Conservation (phyloP, 139 green algal genomes). For the Chara braunii region DNA sequence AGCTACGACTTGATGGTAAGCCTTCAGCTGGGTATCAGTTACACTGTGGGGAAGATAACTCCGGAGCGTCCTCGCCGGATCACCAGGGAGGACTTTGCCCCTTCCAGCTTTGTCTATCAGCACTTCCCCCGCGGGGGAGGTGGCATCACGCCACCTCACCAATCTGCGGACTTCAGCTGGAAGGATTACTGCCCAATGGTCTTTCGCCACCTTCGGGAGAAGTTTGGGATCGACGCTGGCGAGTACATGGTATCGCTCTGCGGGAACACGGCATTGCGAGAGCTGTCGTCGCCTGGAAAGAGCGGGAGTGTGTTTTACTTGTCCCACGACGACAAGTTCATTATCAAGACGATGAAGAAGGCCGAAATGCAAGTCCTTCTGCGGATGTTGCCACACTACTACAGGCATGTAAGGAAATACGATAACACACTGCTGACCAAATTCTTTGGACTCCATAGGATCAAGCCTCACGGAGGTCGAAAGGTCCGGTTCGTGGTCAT, state of each 20-base stretch:
- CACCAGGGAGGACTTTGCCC: too few relatives aligned
- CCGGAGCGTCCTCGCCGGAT: too few relatives aligned
- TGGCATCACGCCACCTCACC: constrained; percentile 60
- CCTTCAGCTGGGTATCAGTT: constrained; percentile 87
- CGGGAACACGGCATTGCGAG: constrained; percentile 70
- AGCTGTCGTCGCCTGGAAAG: constrained; percentile 85
- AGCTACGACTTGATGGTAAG: constrained; percentile 88
- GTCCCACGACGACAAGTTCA: constrained; percentile 64
- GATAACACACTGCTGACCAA: constrained; percentile 71
- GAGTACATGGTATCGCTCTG: constrained; percentile 73
- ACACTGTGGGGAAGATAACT: too few relatives aligned
- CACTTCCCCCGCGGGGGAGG: constrained; percentile 64
- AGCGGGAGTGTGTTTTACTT: constrained; percentile 77
- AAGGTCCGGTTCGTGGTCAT: constrained; percentile 92
- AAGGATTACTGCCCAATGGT: constrained; percentile 84
- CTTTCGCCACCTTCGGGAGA: constrained; percentile 67
- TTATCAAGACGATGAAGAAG: constrained; percentile 68
- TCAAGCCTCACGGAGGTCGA: too few relatives aligned
- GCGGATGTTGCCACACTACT: constrained; percentile 71
- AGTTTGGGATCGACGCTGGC: constrained; percentile 61
- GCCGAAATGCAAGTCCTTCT: constrained; percentile 67
- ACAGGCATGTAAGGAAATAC: constrained; percentile 60
- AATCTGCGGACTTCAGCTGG: constrained; percentile 75
- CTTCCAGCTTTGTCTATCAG: too few relatives aligned
- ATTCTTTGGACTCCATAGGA: constrained; percentile 79